Evolutionary conservation across 805 yeast genomes (phyloP), one percentile per base, ranked within the genome.

Genomic region (Henningerozyma blattae): DNA sequence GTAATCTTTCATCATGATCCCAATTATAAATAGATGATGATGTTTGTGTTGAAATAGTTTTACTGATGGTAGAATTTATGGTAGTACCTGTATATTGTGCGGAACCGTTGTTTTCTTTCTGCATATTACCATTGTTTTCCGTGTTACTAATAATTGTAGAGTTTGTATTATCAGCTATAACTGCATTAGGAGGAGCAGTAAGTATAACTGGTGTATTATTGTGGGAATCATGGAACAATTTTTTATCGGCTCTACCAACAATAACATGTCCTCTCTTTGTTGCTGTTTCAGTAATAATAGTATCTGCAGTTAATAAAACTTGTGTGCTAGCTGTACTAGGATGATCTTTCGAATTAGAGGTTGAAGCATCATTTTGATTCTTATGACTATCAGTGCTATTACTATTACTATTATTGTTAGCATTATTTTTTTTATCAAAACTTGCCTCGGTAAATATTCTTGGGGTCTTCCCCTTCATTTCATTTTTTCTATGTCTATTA

Each of bases 401-500:
- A 6, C 15, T 22, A 26, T 18, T 34, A 2, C 15, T 15, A 7
- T 22, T 20, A 18, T 27, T 24, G 22, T 28, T 33, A 27, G 26
- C 14, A 15, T 18, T 13, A 10, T 12, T 15, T 17, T 32, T 26
- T 16, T 14, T 22, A n/a, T 33, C 35, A 20, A 27, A 22, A 25
- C 27, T 33, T n/a, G 37, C 28, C 22, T 47, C 51, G 15, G 54
- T 50, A 29, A 50, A 55, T 16, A 41, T 27, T 33, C 59, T 44
- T 8, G 61, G 61, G 33, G 61, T 63, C 8, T 38, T 33, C 1
- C 76, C 75, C 1, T 50, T 44, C 45, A 67, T 64, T 15, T 45
- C 46, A 9, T 47, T 43, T 43, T 66, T 67, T 38, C 72, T 54
- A 32, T 49, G 57, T 37, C 69, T 54, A 34, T 39, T 40, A 7